Conservation (phyloP, 2,329 filamentous ascomycete species). For the Exserohilum rostratum region DNA sequence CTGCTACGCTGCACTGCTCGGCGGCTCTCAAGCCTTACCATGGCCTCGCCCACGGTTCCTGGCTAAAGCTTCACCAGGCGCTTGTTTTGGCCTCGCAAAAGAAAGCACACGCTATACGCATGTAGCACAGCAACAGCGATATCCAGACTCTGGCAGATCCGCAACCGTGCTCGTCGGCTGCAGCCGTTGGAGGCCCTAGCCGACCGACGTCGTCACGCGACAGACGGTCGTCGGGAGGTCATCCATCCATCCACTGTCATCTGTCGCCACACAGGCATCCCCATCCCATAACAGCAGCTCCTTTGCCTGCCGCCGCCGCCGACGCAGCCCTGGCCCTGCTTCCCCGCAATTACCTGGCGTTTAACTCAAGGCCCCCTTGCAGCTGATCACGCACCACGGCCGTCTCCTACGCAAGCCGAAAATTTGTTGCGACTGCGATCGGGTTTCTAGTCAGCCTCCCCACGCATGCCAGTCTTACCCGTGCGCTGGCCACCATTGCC, state of each 20-base stretch:
- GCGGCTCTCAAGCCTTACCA: no score
- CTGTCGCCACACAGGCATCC: constrained; percentile 29
- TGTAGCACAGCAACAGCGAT: constrained; percentile 9
- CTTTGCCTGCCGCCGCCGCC: constrained; percentile 10
- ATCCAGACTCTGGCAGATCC: constrained; percentile 12
- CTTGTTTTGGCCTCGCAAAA: constrained; percentile 13
- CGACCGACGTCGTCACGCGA: constrained; percentile 33
- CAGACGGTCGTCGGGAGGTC: constrained; percentile 25
- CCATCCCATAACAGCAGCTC: constrained; percentile 1
- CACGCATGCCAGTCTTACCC: constrained; percentile 32
- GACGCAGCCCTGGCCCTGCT: constrained; percentile 35
- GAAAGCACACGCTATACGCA: constrained; percentile 8
- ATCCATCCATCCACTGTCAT: constrained; percentile 28
- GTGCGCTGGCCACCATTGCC: constrained; percentile 40
- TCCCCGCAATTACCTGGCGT: constrained; percentile 48
- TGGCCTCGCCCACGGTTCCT: constrained; percentile 11
- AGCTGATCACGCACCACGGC: constrained; percentile 50
- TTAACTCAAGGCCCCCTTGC: constrained; percentile 42
- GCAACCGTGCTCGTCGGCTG: constrained; percentile 24
- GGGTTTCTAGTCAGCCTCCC: constrained; percentile 37
- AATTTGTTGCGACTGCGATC: constrained; percentile 26
- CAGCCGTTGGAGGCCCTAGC: constrained; percentile 11
- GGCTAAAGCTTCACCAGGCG: constrained; percentile 15
- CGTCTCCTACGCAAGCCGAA: constrained; percentile 41
- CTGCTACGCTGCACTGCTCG: background rate